Conservation (phyloP, 2,329 filamentous ascomycete genomes). For the Fusarium lateritium region DNA sequence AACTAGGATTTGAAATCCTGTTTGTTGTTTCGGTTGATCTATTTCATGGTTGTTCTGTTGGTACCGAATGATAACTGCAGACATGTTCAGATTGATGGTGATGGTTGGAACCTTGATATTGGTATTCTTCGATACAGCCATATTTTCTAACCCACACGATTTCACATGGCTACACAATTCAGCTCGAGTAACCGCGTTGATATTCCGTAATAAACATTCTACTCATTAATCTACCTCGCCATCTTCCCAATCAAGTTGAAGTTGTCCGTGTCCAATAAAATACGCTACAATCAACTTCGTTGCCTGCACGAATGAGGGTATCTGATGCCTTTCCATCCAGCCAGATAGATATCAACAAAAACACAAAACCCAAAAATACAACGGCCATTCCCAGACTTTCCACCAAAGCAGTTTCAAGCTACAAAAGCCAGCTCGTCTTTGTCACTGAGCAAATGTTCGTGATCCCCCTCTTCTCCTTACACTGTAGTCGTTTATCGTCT, state of each 20-base stretch:
- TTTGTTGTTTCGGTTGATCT: too few species aligned
- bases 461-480: constrained; percentile 21
- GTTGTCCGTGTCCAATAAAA: constrained; percentile 23
- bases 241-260: constrained; percentile 4
- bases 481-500: constrained; percentile 59
- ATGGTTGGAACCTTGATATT: too few species aligned
- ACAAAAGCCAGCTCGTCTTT: neutral
- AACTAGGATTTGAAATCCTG: too few species aligned
- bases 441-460: constrained; percentile 2
- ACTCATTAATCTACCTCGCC: constrained; percentile 18
- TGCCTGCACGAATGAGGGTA: constrained; percentile 49
- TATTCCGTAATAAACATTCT: neutral
- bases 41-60: too few species aligned
- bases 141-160: too few species aligned
- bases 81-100: too few species aligned
- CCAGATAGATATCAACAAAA: constrained; percentile 45
- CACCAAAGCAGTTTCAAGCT: neutral
- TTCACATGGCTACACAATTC: too few species aligned
- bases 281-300: constrained; percentile 38
- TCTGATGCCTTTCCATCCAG: constrained; percentile 49
- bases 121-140: too few species aligned
- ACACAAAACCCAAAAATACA: constrained; percentile 26
- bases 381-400: constrained; percentile 5
- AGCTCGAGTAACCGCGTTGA: neutral
- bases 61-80: too few species aligned